Evolutionary conservation across 192 early-diverging fungal genomes (phyloP).

Genomic region (Coemansia sp.): DNA sequence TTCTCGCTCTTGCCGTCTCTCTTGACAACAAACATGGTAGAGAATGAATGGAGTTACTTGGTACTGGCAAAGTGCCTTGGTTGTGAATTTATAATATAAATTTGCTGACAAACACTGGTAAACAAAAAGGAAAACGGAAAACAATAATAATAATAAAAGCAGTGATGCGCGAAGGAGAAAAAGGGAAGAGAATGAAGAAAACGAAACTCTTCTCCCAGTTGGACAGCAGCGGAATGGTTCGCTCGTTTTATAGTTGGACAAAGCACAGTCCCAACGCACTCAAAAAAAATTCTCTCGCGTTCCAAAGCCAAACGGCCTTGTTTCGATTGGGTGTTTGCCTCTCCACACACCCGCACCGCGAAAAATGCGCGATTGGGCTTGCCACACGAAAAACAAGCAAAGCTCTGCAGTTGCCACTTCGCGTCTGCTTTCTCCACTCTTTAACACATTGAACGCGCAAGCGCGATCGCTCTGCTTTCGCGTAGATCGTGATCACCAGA

Average conservation of each 20-base stretch:
- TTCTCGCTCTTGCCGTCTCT: conserved; percentile 82
- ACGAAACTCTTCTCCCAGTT: background rate
- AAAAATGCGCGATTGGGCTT: no score
- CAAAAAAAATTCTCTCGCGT: background rate
- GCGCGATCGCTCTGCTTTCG: background rate
- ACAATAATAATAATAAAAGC: conserved; percentile 2
- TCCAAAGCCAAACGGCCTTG: no score
- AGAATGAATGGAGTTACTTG: background rate
- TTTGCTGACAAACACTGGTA: background rate
- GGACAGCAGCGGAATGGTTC: background rate
- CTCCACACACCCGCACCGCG: no score
- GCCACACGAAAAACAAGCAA: no score
- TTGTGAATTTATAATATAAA: background rate
- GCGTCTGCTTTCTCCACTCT: no score
- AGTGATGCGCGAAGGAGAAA: background rate
- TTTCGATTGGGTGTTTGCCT: no score
- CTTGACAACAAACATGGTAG: conserved; percentile 49
- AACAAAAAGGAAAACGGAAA: background rate
- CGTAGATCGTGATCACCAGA: conserved; percentile 4
- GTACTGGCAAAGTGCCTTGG: no score
- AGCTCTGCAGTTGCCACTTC: no score
- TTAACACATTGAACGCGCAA: background rate
- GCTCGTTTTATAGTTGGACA: conserved; percentile 1
- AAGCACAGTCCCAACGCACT: background rate
- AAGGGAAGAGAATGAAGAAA: background rate